phyloP scores from a whole-genome alignment of 2,329 filamentous ascomycete species.

The Trichothecium sympodiale region DNA sequence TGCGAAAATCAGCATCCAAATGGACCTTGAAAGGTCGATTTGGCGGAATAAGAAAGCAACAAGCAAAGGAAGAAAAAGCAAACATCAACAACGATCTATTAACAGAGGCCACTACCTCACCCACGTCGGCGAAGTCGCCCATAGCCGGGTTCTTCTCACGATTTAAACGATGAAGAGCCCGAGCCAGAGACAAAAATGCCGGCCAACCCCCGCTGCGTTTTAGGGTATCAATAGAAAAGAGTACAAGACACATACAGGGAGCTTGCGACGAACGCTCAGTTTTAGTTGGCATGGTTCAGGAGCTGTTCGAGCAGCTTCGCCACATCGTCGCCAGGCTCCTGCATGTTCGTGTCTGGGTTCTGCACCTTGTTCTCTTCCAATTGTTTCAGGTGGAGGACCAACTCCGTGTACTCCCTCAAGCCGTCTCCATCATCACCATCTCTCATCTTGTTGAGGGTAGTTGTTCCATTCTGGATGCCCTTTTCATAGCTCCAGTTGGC shows the following conservation, averaged over 20 bases:
- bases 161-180: conserved; percentile 26
- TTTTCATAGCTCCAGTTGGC: conserved; percentile 45
- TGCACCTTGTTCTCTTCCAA: no score
- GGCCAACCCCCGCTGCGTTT: no score
- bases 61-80: conserved; percentile 6
- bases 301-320: no score
- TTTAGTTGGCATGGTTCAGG: no score
- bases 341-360: no score
- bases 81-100: conserved; percentile 3
- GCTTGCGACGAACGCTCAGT: no score
- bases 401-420: conserved; percentile 48
- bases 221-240: no score
- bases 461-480: conserved; percentile 44
- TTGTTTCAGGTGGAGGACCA: conserved; percentile 38
- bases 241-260: no score
- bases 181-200: no score
- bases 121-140: conserved; percentile 18
- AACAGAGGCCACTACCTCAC: conserved; percentile 2
- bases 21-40: conserved; percentile 35
- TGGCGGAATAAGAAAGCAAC: conserved; percentile 8
- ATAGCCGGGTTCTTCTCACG: conserved; percentile 29
- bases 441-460: conserved; percentile 39
- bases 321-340: no score
- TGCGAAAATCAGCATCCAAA: conserved; percentile 35
- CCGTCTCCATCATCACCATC: conserved; percentile 45